Conservation (phyloP, 2,329 filamentous ascomycete species). For the Pseudocercospora vitis region DNA sequence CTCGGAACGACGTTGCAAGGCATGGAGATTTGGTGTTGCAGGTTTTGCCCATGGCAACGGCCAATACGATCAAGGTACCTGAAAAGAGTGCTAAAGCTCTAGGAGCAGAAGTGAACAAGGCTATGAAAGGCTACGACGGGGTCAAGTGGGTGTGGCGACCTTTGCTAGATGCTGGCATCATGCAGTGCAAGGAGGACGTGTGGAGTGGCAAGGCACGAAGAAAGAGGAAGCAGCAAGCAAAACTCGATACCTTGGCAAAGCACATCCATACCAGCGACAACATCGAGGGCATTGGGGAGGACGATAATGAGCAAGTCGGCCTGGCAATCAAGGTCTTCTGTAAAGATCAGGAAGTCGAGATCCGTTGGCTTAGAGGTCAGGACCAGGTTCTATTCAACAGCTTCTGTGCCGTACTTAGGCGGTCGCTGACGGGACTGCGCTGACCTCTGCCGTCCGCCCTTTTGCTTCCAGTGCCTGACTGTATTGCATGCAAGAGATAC, state of each 20-base stretch:
- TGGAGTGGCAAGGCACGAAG: slow-evolving; percentile 76
- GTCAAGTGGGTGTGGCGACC: slow-evolving; percentile 66
- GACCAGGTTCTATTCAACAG: slow-evolving; percentile 79
- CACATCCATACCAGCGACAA: slow-evolving; percentile 1
- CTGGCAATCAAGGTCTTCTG: slow-evolving; percentile 46
- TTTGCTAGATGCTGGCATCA: slow-evolving; percentile 56
- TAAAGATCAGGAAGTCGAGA: slow-evolving; percentile 42
- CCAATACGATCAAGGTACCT: slow-evolving; percentile 46
- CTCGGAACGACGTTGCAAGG: slow-evolving; percentile 48
- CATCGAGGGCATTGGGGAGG: slow-evolving; percentile 30
- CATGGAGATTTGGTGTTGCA: slow-evolving; percentile 32
- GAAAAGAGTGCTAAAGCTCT: slow-evolving; percentile 33
- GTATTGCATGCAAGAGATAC: background rate
- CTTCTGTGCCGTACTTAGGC: slow-evolving; percentile 75
- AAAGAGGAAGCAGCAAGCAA: slow-evolving; percentile 45
- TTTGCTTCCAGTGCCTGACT: background rate
- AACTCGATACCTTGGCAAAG: slow-evolving; percentile 35
- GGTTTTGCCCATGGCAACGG: slow-evolving; percentile 49
- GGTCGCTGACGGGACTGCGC: slow-evolving; percentile 22
- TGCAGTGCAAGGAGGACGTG: slow-evolving; percentile 68
- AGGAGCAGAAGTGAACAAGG: slow-evolving; percentile 45
- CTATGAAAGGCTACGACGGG: slow-evolving; percentile 56
- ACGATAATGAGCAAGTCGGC: slow-evolving; percentile 38
- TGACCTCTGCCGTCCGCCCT: background rate
- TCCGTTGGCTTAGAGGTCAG: slow-evolving; percentile 73